Evolutionary conservation across 148 eudicot genomes (phyloP), one percentile per base, ranked within the genome.

Genomic region (Nepenthes gracilis): DNA sequence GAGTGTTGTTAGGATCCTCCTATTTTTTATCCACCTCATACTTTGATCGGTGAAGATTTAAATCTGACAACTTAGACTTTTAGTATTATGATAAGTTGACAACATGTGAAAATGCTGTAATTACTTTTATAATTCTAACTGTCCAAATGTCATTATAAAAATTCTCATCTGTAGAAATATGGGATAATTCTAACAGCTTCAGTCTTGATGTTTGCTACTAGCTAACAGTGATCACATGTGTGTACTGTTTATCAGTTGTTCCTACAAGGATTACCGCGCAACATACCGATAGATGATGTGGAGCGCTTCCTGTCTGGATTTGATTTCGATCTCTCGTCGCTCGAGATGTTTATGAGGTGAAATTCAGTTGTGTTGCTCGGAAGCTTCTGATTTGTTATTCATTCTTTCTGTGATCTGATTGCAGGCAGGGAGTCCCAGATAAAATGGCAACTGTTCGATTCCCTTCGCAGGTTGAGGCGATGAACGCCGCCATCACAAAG

Each of bases 261-360:
- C 68, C 57, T 90, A 56, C 74, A 66, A 57, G 97, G 86, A 63
- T 66, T 90, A 38, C 81, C 97, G 6, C 78, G 65, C 35, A 63
- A 52, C 48, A 83, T 95, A 52, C 5, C 35, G 12, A 1, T 10
- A 33, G 95, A 84, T 13, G 97, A 90, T 65, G 56, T 90, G 15
- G 85, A 82, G 55, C 83, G 86, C 6, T 72, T 84, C 67, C 78
- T 90, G 48, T 64, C 76, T 50, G 95, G 95, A 67, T 87, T 79
- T 70, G 63, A 72, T 32, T 81, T 75, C 14, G 82, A 82, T 51
- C 32, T 83, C 43, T 73, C 95, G 57, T 59, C 78, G 11, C n/a
- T 85, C 13, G 74, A 79, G 60, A 36, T 84, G 13, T 78, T 82
- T 65, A 12, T 13, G 33, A 85, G 87, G 95, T 87, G 33, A 36